phyloP scores from a whole-genome alignment of 2,329 filamentous ascomycete species.

The Rhytidhysteron rufulum region DNA sequence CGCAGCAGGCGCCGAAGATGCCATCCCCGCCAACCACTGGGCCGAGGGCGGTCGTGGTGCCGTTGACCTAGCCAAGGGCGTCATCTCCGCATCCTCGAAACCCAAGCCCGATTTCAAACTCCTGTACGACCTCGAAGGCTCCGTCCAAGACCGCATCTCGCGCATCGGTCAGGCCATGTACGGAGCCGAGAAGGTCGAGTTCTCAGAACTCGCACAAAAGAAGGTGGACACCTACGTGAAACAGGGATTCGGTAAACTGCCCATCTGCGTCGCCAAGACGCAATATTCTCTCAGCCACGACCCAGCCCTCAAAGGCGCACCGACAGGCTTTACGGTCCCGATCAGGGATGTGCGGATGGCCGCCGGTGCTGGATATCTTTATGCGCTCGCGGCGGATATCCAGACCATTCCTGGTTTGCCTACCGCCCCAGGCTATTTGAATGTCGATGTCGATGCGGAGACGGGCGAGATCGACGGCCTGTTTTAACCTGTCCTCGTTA shows the following conservation, averaged over 20 bases:
- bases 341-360: slow-evolving; percentile 93
- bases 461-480: slow-evolving; percentile 62
- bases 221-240: slow-evolving; percentile 94
- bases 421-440: slow-evolving; percentile 91
- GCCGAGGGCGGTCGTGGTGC: slow-evolving; percentile 90
- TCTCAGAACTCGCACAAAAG: slow-evolving; percentile 89
- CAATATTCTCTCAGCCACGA: slow-evolving; percentile 97
- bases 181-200: slow-evolving; percentile 82
- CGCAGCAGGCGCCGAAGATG: slow-evolving; percentile 87
- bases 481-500: slow-evolving; percentile 57
- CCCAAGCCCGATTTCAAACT: slow-evolving; percentile 75
- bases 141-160: slow-evolving; percentile 85
- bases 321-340: slow-evolving; percentile 88
- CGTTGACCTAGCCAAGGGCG: slow-evolving; percentile 79
- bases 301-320: slow-evolving; percentile 88
- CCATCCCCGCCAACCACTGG: slow-evolving; percentile 94
- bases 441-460: slow-evolving; percentile 68
- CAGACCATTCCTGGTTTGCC: slow-evolving; percentile 96
- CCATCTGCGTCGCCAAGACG: slow-evolving; percentile 96
- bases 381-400: slow-evolving; percentile 92
- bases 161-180: slow-evolving; percentile 92
- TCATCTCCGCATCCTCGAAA: slow-evolving; percentile 78
- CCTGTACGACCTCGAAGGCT: slow-evolving; percentile 73
- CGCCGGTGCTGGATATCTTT: slow-evolving; percentile 76
- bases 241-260: slow-evolving; percentile 88